Base-by-base conservation (phyloP, 73 alveolate genomes). In the Paramecium caudatum region DNA sequence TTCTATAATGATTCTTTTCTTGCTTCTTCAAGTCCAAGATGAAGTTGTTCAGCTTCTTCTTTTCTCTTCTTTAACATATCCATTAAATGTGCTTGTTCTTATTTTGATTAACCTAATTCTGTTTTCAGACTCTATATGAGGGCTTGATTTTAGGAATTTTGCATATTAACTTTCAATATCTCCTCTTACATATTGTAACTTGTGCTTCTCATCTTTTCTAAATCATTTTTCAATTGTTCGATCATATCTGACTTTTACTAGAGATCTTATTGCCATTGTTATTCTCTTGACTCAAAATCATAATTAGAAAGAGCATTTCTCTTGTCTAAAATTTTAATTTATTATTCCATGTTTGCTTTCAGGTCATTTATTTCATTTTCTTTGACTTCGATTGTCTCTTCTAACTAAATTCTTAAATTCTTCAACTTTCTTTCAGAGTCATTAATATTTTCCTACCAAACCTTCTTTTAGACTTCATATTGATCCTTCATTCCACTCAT, bases 201-300 rank as follows among this genome's bases (percentile, higher is more conserved):
- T 4, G 37, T 47, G 55, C 88, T 74, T 74, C 88, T 74, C 5
- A 74, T 27, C 43, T 74, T 74, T 74, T 74, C 88, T 47, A 74
- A 36, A 39, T 74, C 88, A 15, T 15, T 41, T 74, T 74, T 74
- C 65, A 74, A 23, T 19, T 23, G 16, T 21, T 74, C 88, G 19
- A 74, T 39, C 6, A 12, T 30, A 2, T 74, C 88, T 3, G 12
- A 21, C 55, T 74, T 74, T 6, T 41, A 45, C 43, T 39, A 10
- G 8, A 74, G 21, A 74, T 74, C 88, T 21, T 74, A 21, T 13
- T 19, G 21, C 17, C 15, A 41, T 74, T 74, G 43, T 17, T 36
- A 74, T 74, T 74, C 88, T 43, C 88, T 74, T 45, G 36, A 39
- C 43, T 74, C 88, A 74, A 27, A 74, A 74, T 74, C 88, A 74